A percentile compares a stretch with the other conserved stretches of the same genome.
Conservation (phyloP, 495 filamentous ascomycete species). For the Podospora appendiculata region DNA sequence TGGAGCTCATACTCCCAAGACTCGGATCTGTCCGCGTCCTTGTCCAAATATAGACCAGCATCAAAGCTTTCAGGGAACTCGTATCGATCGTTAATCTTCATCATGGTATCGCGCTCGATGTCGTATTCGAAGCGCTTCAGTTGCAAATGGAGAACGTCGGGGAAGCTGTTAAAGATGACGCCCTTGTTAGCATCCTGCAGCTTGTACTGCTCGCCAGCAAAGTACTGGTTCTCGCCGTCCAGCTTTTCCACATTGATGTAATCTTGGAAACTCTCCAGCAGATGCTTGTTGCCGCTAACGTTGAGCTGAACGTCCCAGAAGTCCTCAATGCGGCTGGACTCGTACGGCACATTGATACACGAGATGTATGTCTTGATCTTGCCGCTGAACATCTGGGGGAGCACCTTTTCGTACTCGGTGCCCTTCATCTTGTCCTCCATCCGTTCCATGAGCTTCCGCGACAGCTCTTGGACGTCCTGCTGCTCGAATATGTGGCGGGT, state of each 20-base stretch:
- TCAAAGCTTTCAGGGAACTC: conserved; percentile 95
- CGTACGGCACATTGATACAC: conserved; percentile 96
- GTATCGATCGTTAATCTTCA: conserved; percentile 98
- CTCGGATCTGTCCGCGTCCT: conserved; percentile 80
- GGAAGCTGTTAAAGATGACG: conserved; percentile 93
- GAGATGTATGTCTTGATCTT: conserved; percentile 98
- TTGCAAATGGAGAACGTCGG: conserved; percentile 89
- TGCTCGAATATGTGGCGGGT: conserved; percentile 97
- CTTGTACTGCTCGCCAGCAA: conserved; percentile 77
- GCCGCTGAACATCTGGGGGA: conserved; percentile 86
- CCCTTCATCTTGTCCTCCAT: conserved; percentile 98
- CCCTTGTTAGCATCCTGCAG: conserved; percentile 96
- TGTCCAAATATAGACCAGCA: conserved; percentile 77
- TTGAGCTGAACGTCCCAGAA: conserved; percentile 99
- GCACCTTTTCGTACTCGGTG: conserved; percentile 84
- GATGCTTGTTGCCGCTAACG: conserved; percentile 82
- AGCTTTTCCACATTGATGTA: conserved; percentile 95
- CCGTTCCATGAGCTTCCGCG: conserved; percentile 91
- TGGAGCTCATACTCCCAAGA: conserved; percentile 88
- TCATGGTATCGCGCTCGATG: conserved; percentile 90
- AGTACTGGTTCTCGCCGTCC: conserved; percentile 98
- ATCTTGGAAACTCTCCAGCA: conserved; percentile 91
- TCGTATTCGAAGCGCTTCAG: conserved; percentile 98
- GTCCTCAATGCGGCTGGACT: conserved; percentile 89
- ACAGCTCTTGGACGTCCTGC: conserved; percentile 97